These are phyloP conservation scores for Apiospora saccharicola DNA, from an alignment of 2,329 filamentous ascomycete species.

Conservation along the genomic window DNA sequence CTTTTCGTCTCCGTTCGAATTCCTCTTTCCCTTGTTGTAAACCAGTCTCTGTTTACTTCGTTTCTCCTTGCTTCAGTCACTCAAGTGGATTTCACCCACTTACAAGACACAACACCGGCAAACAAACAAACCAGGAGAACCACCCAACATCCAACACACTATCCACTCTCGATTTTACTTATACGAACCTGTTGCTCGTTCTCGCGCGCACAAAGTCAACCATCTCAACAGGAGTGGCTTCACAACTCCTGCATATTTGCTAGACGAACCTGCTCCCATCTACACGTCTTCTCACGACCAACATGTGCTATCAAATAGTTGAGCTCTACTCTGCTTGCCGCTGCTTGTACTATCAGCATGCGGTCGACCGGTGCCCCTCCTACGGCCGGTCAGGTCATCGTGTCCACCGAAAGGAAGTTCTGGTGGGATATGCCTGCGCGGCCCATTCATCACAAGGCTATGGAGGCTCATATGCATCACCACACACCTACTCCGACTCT, in stretches of 20 bases:
- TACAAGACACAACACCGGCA: conserved; percentile 6
- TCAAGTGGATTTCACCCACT: conserved; percentile 15
- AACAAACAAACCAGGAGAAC: neutral
- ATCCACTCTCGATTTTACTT: conserved; percentile 8
- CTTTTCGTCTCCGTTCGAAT: conserved; percentile 1
- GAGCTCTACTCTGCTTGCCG: conserved; percentile 87
- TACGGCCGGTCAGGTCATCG: conserved; percentile 77
- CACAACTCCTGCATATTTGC: neutral
- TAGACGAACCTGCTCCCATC: neutral
- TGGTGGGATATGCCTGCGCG: conserved; percentile 82
- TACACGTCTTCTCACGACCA: conserved; percentile 36
- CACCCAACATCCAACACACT: conserved; percentile 10
- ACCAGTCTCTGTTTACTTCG: conserved; percentile 9
- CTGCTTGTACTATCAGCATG: conserved; percentile 88
- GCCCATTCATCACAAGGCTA: conserved; percentile 54
- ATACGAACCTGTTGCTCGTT: neutral
- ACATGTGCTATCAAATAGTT: conserved; percentile 87
- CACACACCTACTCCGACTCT: conserved; percentile 60
- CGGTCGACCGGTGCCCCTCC: conserved; percentile 80
- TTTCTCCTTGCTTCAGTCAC: conserved; percentile 13
- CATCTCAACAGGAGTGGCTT: neutral
- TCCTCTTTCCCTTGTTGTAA: conserved; percentile 11
- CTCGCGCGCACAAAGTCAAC: neutral
- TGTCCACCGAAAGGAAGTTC: conserved; percentile 77
- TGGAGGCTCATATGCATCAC: conserved; percentile 48